A percentile compares a stretch with the other conserved stretches of the same genome.
Evolutionary conservation across 495 filamentous ascomycete genomes (phyloP).

Genomic region (Penicillium mononematosum): DNA sequence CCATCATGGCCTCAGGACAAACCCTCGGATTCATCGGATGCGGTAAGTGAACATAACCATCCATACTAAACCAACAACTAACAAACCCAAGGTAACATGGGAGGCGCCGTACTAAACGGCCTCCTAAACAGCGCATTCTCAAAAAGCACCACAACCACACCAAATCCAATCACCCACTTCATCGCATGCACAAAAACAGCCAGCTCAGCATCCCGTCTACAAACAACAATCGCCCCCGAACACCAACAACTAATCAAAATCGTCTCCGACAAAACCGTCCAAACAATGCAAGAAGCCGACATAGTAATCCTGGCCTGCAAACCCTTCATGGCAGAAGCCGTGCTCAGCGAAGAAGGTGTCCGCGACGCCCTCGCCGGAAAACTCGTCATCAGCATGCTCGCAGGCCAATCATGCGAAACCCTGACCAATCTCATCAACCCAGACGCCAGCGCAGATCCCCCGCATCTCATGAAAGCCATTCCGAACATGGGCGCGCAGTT

Average conservation of each 20-base stretch:
- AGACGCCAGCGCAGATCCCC: conserved; percentile 6
- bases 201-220: conserved; percentile 24
- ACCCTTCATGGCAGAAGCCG: conserved; percentile 34
- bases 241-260: conserved; percentile 21
- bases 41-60: conserved; percentile 18
- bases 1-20: conserved; percentile 1
- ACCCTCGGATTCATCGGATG: conserved; percentile 35
- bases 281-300: conserved; percentile 31
- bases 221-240: conserved; percentile 12
- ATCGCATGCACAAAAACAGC: conserved; percentile 34
- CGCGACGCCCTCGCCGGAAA: conserved; percentile 59
- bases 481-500: conserved; percentile 39
- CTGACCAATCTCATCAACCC: conserved; percentile 59
- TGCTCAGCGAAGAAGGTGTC: conserved; percentile 30
- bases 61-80: background rate
- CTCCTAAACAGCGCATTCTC: conserved; percentile 33
- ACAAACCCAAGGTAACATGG: conserved; percentile 38
- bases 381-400: conserved; percentile 79
- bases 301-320: conserved; percentile 39
- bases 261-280: conserved; percentile 21
- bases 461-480: conserved; percentile 34
- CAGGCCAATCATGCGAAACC: conserved; percentile 69
- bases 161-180: conserved; percentile 23
- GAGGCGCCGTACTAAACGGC: conserved; percentile 38
- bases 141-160: background rate